A percentile compares a stretch with the other conserved stretches of the same genome.
Evolutionary conservation across 2,329 filamentous ascomycete genomes (phyloP).

Genomic region (Calonectria pseudoreteaudii): DNA sequence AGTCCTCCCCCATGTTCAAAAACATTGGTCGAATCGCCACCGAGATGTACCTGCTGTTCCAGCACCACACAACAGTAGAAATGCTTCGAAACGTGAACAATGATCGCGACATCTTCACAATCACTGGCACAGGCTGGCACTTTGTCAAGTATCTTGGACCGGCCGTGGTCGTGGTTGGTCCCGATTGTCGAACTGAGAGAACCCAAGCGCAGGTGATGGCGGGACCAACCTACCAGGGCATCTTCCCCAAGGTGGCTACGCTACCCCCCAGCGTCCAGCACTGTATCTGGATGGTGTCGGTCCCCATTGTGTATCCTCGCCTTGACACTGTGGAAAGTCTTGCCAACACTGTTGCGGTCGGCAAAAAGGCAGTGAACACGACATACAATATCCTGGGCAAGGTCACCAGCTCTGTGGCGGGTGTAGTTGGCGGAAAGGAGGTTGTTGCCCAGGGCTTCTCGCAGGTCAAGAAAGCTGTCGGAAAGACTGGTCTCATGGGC

Average conservation of each 20-base stretch:
- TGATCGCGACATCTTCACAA: constrained; percentile 93
- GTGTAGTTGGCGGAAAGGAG: constrained; percentile 94
- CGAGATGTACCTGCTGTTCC: constrained; percentile 98
- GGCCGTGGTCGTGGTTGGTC: constrained; percentile 87
- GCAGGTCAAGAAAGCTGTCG: constrained; percentile 95
- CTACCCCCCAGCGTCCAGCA: constrained; percentile 94
- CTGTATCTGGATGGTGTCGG: constrained; percentile 94
- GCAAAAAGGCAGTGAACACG: constrained; percentile 96
- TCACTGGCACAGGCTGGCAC: constrained; percentile 98
- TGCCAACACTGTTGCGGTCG: constrained; percentile 90
- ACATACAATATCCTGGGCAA: constrained; percentile 97
- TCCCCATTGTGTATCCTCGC: constrained; percentile 90
- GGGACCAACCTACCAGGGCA: constrained; percentile 94
- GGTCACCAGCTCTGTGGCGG: constrained; percentile 93
- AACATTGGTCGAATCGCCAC: constrained; percentile 96
- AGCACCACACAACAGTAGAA: constrained; percentile 96
- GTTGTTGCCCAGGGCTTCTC: constrained; percentile 93
- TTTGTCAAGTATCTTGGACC: constrained; percentile 97
- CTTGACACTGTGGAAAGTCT: constrained; percentile 92
- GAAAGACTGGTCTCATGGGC: constrained; percentile 95
- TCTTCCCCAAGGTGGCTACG: constrained; percentile 95
- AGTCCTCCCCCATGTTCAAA: constrained; percentile 96
- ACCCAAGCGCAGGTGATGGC: constrained; percentile 93
- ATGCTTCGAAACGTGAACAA: constrained; percentile 89
- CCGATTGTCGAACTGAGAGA: constrained; percentile 91